Evolutionary conservation across 805 yeast genomes (phyloP).

Genomic region (Hanseniaspora valbyensis): DNA sequence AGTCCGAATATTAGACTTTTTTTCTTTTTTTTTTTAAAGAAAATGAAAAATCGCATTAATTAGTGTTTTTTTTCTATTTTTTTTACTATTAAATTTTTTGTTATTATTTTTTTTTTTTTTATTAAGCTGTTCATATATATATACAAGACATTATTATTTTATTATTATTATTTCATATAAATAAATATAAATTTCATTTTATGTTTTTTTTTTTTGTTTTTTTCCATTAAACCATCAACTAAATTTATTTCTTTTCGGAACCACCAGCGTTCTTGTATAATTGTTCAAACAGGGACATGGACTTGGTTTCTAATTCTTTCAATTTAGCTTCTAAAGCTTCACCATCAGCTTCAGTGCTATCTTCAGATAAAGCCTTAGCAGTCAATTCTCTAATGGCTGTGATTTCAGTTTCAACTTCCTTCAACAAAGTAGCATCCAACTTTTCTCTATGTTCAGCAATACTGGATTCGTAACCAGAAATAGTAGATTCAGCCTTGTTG

Average conservation of each 20-base stretch:
- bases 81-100: neutral
- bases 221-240: neutral
- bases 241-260: conserved; percentile 11
- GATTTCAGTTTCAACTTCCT: conserved; percentile 40
- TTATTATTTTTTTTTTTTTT: neutral
- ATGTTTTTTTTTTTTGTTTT: neutral
- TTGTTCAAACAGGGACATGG: conserved; percentile 67
- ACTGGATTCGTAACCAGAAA: conserved; percentile 83
- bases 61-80: neutral
- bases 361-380: conserved; percentile 45
- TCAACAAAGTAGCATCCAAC: conserved; percentile 40
- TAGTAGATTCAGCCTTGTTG: conserved; percentile 62
- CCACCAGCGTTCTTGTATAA: conserved; percentile 29
- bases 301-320: conserved; percentile 62
- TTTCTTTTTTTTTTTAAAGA: too few species aligned
- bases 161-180: neutral
- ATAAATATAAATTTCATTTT: neutral
- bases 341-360: conserved; percentile 44
- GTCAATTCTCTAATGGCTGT: conserved; percentile 52
- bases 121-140: neutral
- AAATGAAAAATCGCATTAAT: too few species aligned
- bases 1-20: too few species aligned
- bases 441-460: conserved; percentile 60
- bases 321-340: conserved; percentile 59
- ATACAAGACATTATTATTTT: neutral